Percentiles rank a stretch among this genome's conserved stretches.
phyloP scores from a whole-genome alignment of 2,329 filamentous ascomycete species.

The Aureobasidium mangrovei region DNA sequence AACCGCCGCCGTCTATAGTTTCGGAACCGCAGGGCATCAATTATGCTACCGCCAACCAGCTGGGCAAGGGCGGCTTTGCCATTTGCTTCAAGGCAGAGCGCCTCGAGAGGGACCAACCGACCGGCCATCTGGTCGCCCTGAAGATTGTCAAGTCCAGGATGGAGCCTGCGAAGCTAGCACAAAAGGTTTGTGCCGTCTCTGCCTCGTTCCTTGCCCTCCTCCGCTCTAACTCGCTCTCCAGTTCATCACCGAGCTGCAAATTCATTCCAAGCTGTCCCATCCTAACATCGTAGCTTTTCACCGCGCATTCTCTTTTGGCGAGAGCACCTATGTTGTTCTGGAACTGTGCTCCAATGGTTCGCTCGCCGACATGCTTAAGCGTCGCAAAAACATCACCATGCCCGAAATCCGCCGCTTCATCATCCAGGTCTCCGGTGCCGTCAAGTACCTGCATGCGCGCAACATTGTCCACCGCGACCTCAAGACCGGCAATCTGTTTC shows the following conservation, averaged over 20 bases:
- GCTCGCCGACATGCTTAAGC: constrained; percentile 95
- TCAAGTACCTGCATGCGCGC: constrained; percentile 95
- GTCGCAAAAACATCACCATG: constrained; percentile 79
- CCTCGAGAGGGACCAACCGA: constrained; percentile 44
- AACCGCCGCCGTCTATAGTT: constrained; percentile 48
- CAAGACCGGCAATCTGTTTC: constrained; percentile 96
- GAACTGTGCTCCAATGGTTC: constrained; percentile 94
- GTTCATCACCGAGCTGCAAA: constrained; percentile 80
- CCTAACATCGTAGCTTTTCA: constrained; percentile 94
- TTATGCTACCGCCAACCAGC: constrained; percentile 64
- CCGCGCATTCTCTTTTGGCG: constrained; percentile 82
- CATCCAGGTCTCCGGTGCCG: constrained; percentile 88
- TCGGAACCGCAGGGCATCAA: constrained; percentile 61
- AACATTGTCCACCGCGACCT: constrained; percentile 94
- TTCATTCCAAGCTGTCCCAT: constrained; percentile 96
- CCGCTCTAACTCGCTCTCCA: constrained; percentile 23
- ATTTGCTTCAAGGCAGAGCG: constrained; percentile 69
- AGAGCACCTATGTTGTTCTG: constrained; percentile 85
- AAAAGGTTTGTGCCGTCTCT: constrained; percentile 51
- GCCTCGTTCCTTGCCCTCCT: background rate
- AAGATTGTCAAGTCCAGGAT: constrained; percentile 80
- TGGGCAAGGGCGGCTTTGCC: constrained; percentile 76
- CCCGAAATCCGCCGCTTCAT: constrained; percentile 91
- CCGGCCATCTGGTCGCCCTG: constrained; percentile 61
- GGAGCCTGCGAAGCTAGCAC: constrained; percentile 69